A percentile compares a stretch with the other conserved stretches of the same genome.
Conservation (phyloP, 164 flowering plant genomes). For the Akebia trifoliata region DNA sequence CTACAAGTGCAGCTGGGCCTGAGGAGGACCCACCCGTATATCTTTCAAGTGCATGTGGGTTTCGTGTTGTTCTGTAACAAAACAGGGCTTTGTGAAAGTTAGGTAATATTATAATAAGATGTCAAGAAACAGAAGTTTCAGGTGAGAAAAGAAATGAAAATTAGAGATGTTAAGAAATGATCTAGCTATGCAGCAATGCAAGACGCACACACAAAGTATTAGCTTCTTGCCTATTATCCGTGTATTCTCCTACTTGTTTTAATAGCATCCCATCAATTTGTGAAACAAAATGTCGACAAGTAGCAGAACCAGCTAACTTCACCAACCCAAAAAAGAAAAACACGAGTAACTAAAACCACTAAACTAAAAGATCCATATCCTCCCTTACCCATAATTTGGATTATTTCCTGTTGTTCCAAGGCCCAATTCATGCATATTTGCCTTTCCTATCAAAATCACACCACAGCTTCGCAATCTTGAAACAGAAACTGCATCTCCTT, state of each 20-base stretch:
- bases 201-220: not conserved
- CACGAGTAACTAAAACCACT: not conserved
- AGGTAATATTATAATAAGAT: not conserved
- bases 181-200: not conserved
- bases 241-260: not conserved
- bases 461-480: conserved; percentile 86
- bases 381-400: conserved; percentile 76
- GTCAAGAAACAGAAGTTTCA: not conserved
- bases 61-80: conserved; percentile 68
- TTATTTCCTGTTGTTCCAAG: conserved; percentile 94
- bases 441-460: conserved; percentile 82
- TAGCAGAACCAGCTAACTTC: not conserved
- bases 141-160: not conserved
- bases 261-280: not conserved
- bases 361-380: not conserved
- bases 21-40: conserved; percentile 99
- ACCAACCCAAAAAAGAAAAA: not conserved
- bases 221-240: not conserved
- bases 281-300: not conserved
- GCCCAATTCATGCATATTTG: conserved; percentile 97
- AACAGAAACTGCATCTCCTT: conserved; percentile 72
- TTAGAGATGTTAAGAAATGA: not conserved
- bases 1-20: conserved; percentile 91
- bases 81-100: not conserved
- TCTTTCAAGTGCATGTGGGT: conserved; percentile 79